Evolutionary conservation across 2,329 filamentous ascomycete species (phyloP), one percentile per base, ranked within the genome.

Genomic region (Fusarium coicis): DNA sequence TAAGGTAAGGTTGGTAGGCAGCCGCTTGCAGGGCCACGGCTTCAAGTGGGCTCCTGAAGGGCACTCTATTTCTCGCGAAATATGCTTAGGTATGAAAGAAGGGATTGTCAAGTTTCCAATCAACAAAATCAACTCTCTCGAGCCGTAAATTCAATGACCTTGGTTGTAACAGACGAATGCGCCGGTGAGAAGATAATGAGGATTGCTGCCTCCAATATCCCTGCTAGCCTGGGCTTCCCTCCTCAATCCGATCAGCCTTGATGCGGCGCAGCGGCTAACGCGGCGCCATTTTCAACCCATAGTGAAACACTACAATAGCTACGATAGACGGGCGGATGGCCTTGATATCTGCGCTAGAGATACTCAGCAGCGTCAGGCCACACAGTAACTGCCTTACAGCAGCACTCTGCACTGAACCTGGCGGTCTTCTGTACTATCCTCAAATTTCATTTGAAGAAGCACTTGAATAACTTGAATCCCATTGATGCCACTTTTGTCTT

Each of bases 111-210:
- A 18, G 16, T 30, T 32, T 16, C 5, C 10, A 28, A 28, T 28
- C 23, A 19, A 28, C 18, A 26, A 10, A 11, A 21, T 7, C 43
- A 46, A 15, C 8, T 9, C 16, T 21, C 11, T 15, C 21, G 11
- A 19, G 3, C 10, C 5, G 44, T 21, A 28, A 1, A 7, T 21
- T 21, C 23, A 3, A 19, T 12, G 2, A 21, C 7, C 12, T 15
- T 21, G 7, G 14, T 21, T 21, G 12, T 12, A 47, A 30, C 18
- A 30, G 12, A 5, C 4, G 10, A 50, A 11, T 23, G 47, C 10
- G 15, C 30, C 34, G 4, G 28, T 19, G 34, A 16, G 18, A 23
- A 34, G 30, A 34, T 19, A 15, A 36, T 3, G 3, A 37, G 34
- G 23, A 18, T 26, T 26, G 12, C n/a, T 19, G 18, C 50, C 32